Evolutionary conservation across 129 eudicot genomes (phyloP), one percentile per base, ranked within the genome.

Genomic region (Flaveria sonorensis): DNA sequence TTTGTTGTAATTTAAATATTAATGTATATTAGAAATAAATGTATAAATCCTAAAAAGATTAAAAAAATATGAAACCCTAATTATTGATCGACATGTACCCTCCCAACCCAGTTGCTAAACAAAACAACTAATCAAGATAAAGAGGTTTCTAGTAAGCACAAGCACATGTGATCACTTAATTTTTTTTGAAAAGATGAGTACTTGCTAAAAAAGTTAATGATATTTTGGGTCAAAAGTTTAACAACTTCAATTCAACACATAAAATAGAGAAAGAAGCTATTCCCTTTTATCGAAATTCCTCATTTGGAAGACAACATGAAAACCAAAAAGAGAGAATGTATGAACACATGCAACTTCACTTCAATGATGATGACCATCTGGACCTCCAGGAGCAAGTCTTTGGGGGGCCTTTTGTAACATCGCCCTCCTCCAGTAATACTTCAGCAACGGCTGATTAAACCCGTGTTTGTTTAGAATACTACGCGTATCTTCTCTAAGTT

Each of bases 361-460:
- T 73, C 18, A 78, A 63, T 87, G 91, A 79, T 87, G 88, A 50
- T 87, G 88, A 71, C 72, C 68, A 66, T 87, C 91, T 18, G 91
- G 91, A 39, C 89, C 89, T 19, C 80, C 89, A 2, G 89, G 89
- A 0, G 86, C 77, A 20, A 81, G 59, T 76, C 91, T 81, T 14
- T 48, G 26, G 3, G 81, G 82, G 4, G 55, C 68, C 4, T 64
- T 71, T 62, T 71, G 81, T 57, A 73, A 42, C 86, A 84, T 77
- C 3, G 86, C 81, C 60, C 85, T 79, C 74, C 84, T 78, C 68
- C 81, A 64, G 24, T 83, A 84, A 55, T 83, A 81, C 78, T 73
- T 79, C 79, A 83, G 71, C 32, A 74, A 28, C 11, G 62, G 73
- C 48, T 74, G 84, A 84, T 75, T 82, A 75, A 77, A 84, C 53